Evolutionary conservation across 345 rosid genomes (phyloP), one percentile per base, ranked within the genome.

Genomic region (Populus deltoides): DNA sequence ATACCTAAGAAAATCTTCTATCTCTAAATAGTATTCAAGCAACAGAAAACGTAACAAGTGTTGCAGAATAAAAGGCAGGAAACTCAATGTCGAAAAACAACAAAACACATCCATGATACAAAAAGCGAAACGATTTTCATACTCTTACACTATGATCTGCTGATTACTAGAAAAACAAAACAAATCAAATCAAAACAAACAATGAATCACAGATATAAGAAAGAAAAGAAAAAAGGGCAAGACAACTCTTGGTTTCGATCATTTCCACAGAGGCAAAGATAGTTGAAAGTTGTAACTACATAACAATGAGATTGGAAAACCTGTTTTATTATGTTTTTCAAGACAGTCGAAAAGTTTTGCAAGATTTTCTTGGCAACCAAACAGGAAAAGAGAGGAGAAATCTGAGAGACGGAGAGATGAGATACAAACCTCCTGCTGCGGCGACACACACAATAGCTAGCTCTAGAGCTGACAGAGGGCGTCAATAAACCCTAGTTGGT

Each of bases 351-450:
- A 43, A 43, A 43, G 47, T 59, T 59, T 4, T 59, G 1, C 65
- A 9, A 59, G 29, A 59, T 9, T 4, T 4, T 59, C 59, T 59
- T 10, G n/a, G 65, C 13, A n/a, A 8, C 29, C 63, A 57, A n/a
- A 4, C 29, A 51, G 8, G 12, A 6, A 27, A 45, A 63, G 13
- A n/a, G 49, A 49, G 6, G 20, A 7, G 0, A 45, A 29, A 7
- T 8, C 38, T n/a, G 24, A 66, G 25, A 27, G 65, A 39, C 1
- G 43, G 27, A 27, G 66, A 55, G 55, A 31, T 1, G 17, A 71
- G 77, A 68, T 76, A 45, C 43, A 39, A 15, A 16, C 73, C 83
- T 63, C 17, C 29, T 25, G 65, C 72, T 57, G 83, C 87, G 75
- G 85, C 85, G 11, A 51, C 63, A 25, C 73, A 22, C 41, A 22